Evolutionary conservation across 768 basidiomycete genomes (phyloP), one percentile per base, ranked within the genome.

Genomic region (Lentinula edodes): DNA sequence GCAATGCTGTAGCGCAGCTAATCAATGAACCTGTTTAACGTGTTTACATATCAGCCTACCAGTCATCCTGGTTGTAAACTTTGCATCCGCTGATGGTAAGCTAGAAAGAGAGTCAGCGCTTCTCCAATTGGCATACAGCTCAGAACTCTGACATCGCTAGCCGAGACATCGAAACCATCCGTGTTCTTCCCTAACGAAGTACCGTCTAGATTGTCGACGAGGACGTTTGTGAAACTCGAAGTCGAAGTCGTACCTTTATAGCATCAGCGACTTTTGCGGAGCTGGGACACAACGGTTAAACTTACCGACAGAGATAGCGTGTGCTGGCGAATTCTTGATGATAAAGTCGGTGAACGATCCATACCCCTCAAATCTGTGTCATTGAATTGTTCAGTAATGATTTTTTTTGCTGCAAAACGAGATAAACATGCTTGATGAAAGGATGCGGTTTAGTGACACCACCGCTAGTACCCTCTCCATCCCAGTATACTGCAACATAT

Each of bases 61-160:
- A 83, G 65, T 83, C 81, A 60, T 83, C 78, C 69, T 75, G 36
- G 35, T 48, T 42, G 51, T 52, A 23, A 50, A 52, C 48, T 18
- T 13, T 61, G 38, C 8, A 38, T 38, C 52, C 52, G 46, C 50
- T 61, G 51, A 54, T 61, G 28, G 41, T 53, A 8, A 53, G 13
- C 52, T 53, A 38, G 6, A 34, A n/a, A 52, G 2, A 13, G 9
- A 9, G 51, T 52, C 9, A 52, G 51, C 51, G 13, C 13, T 20
- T 46, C 16, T 9, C 1, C 18, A 6, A 9, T 20, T 12, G 51
- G 13, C 38, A 20, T 23, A 28, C 28, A 28, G 8, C 15, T 50
- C 12, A 8, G 8, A 6, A 20, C 50, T 23, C 50, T 23, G 20
- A 55, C 42, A 23, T 61, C 51, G 23, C 36, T 46, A 36, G 64